A percentile compares a stretch with the other conserved stretches of the same genome.
Conservation (phyloP, 805 yeast genomes). For the Blastobotrys chiropterorum region DNA sequence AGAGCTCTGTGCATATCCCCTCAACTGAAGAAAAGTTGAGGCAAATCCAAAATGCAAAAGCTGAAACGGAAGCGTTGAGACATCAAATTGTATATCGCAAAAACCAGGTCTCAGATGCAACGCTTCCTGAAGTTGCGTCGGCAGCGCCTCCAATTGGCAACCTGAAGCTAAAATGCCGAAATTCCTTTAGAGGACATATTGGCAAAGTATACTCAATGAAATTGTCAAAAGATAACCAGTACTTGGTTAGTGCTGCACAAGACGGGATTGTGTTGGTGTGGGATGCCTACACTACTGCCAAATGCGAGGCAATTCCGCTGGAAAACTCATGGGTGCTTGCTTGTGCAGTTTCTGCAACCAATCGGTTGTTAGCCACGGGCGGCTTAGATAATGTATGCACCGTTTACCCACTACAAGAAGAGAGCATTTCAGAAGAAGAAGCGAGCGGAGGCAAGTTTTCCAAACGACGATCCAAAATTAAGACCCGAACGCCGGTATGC, state of each 20-base stretch:
- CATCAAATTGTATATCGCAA: constrained; percentile 8
- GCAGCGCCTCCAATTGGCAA: constrained; percentile 12
- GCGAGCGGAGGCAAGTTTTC: background rate
- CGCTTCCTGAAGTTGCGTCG: constrained; percentile 7
- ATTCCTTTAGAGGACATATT: constrained; percentile 52
- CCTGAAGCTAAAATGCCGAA: constrained; percentile 6
- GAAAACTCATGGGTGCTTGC: constrained; percentile 76
- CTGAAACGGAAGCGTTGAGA: constrained; percentile 14
- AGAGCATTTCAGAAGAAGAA: background rate
- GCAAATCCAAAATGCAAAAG: constrained; percentile 7
- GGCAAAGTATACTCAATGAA: constrained; percentile 63
- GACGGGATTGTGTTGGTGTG: constrained; percentile 82
- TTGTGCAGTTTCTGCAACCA: constrained; percentile 66
- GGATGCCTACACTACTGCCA: constrained; percentile 71
- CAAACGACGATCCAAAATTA: background rate
- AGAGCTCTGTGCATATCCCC: background rate
- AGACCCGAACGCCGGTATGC: constrained; percentile 36
- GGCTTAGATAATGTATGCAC: constrained; percentile 80
- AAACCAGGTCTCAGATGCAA: constrained; percentile 13
- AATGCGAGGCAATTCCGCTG: constrained; percentile 61
- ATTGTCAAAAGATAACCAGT: constrained; percentile 61
- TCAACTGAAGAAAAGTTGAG: constrained; percentile 8
- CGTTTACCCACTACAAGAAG: constrained; percentile 39
- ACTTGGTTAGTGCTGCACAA: constrained; percentile 68
- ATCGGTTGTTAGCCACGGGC: constrained; percentile 64